These are phyloP conservation scores for Termitomyces heimii DNA, from an alignment of 768 basidiomycete genomes.

Conservation along the genomic window DNA sequence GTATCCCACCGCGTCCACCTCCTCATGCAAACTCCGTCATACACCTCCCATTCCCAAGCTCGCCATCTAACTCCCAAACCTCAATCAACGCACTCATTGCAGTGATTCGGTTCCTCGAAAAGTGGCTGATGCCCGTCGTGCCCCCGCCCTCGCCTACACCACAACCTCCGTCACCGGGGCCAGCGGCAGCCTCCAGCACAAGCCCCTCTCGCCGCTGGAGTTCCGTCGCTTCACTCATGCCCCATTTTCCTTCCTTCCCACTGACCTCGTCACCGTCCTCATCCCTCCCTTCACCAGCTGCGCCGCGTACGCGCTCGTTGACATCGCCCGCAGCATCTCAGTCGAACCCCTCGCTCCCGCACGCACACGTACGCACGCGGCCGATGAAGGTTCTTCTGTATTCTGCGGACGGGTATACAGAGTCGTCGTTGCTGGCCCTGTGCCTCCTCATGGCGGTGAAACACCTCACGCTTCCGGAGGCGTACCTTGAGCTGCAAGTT, in stretches of 20 bases:
- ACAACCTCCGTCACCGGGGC: constrained; percentile 3
- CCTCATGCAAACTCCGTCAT: constrained; percentile 68
- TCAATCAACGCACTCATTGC: constrained; percentile 57
- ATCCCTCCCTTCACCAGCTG: constrained; percentile 7
- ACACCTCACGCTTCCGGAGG: constrained; percentile 70
- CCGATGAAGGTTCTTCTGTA: constrained; percentile 77
- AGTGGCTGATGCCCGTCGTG: constrained; percentile 46
- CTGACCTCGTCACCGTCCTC: constrained; percentile 13
- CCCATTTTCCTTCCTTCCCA: constrained; percentile 29
- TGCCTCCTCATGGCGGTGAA: constrained; percentile 79
- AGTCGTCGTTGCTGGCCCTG: constrained; percentile 84
- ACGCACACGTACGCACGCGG: constrained; percentile 35
- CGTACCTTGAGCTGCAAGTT: constrained; percentile 88
- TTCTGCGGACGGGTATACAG: constrained; percentile 88
- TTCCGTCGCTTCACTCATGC: constrained; percentile 33
- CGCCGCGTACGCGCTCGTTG: constrained; percentile 25
- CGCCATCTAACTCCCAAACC: constrained; percentile 45
- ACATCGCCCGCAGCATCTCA: constrained; percentile 22
- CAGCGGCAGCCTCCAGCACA: background rate
- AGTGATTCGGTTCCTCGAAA: constrained; percentile 64
- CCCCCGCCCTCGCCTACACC: constrained; percentile 12
- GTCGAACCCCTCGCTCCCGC: constrained; percentile 7
- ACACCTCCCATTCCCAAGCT: constrained; percentile 72
- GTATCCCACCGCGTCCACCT: constrained; percentile 55
- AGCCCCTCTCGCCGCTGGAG: constrained; percentile 32